phyloP scores from a whole-genome alignment of 768 basidiomycete genomes.

The Leccinellum rugosiceps region DNA sequence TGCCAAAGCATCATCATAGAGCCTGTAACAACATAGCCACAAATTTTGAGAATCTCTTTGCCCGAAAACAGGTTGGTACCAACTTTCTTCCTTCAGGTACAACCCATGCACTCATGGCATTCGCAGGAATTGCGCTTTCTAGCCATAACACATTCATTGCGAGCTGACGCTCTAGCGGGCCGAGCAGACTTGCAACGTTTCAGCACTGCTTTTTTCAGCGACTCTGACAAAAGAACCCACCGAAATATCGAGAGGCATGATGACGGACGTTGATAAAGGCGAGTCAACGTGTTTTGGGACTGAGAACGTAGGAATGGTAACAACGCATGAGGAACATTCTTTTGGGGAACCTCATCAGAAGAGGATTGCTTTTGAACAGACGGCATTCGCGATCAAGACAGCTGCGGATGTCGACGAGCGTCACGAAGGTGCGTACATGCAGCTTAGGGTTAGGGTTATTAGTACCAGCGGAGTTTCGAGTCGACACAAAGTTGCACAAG shows the following conservation, averaged over 20 bases:
- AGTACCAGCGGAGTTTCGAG: too few species aligned
- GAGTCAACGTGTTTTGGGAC: slow-evolving; percentile 70
- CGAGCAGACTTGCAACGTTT: slow-evolving; percentile 54
- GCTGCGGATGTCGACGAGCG: not conserved
- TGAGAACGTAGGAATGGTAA: slow-evolving; percentile 80
- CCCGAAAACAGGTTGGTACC: slow-evolving; percentile 14
- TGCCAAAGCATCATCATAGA: slow-evolving; percentile 65
- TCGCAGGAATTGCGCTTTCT: slow-evolving; percentile 64
- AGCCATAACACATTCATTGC: slow-evolving; percentile 89
- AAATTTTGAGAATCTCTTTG: not conserved
- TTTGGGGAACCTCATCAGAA: slow-evolving; percentile 2
- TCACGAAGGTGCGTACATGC: not conserved
- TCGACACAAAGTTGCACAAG: too few species aligned
- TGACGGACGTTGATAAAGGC: slow-evolving; percentile 82
- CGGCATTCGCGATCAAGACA: slow-evolving; percentile 17
- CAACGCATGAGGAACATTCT: slow-evolving; percentile 54
- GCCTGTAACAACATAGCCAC: slow-evolving; percentile 38
- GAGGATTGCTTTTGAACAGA: slow-evolving; percentile 21
- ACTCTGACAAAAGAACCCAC: slow-evolving; percentile 36
- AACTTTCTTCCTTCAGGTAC: slow-evolving; percentile 71
- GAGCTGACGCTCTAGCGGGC: slow-evolving; percentile 77
- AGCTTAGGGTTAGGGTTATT: slow-evolving; percentile 14
- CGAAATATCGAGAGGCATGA: slow-evolving; percentile 90
- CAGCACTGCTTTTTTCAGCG: not conserved
- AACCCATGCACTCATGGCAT: slow-evolving; percentile 76